A percentile compares a stretch with the other conserved stretches of the same genome.
Evolutionary conservation across 345 rosid genomes (phyloP).

Genomic region (Eucalyptus albens): DNA sequence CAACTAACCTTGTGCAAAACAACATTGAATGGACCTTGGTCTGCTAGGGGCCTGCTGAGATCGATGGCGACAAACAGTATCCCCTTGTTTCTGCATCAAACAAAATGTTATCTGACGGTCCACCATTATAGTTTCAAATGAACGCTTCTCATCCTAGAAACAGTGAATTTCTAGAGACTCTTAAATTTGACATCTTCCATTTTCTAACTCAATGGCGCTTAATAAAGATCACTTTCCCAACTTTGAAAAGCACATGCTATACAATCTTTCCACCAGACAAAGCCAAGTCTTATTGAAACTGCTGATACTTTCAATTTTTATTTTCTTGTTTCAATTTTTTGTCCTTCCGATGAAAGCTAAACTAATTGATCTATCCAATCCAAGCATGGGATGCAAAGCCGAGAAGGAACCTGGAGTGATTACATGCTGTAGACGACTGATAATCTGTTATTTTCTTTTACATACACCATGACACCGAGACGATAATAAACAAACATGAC

Average conservation of each 20-base stretch:
- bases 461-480: neutral
- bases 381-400: neutral
- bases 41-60: constrained; percentile 45
- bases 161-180: neutral
- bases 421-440: neutral
- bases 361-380: neutral
- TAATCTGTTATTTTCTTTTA: neutral
- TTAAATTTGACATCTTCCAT: neutral
- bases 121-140: neutral
- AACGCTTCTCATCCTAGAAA: neutral
- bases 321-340: neutral
- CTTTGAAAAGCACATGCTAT: neutral
- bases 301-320: neutral
- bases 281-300: neutral
- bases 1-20: constrained; percentile 80
- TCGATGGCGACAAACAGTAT: constrained; percentile 71
- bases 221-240: neutral
- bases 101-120: neutral
- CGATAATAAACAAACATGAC: neutral
- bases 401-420: neutral
- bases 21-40: constrained; percentile 93
- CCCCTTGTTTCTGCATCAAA: constrained; percentile 61
- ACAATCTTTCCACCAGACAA: neutral
- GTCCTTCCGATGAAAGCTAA: neutral
- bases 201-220: neutral